A percentile compares a stretch with the other conserved stretches of the same genome.
These are phyloP conservation scores for Pythium angustatum DNA, from an alignment of 352 stramenopile species.

Conservation along the genomic window DNA sequence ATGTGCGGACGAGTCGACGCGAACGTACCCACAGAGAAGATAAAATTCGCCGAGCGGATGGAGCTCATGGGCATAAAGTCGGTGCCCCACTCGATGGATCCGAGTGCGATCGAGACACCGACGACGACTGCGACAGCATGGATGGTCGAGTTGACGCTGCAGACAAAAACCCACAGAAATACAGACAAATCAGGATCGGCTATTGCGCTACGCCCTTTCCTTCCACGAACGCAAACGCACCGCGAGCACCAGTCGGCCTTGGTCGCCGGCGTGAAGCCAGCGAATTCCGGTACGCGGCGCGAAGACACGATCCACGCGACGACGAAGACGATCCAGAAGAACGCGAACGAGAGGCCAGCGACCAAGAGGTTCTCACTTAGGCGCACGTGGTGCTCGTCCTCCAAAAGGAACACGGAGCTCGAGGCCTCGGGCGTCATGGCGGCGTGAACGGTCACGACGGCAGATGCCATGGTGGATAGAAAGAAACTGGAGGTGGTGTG, in stretches of 20 bases:
- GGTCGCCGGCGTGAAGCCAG: constrained; percentile 54
- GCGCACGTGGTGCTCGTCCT: constrained; percentile 57
- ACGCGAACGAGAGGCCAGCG: constrained; percentile 50
- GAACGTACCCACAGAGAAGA: constrained; percentile 77
- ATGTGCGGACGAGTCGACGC: neutral
- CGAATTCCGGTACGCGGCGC: constrained; percentile 61
- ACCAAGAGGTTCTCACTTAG: constrained; percentile 67
- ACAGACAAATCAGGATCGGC: too few relatives aligned
- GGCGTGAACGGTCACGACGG: constrained; percentile 22
- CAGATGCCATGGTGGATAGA: constrained; percentile 11
- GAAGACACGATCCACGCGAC: constrained; percentile 60
- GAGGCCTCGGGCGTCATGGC: neutral
- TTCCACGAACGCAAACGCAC: constrained; percentile 30
- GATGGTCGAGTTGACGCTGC: constrained; percentile 80
- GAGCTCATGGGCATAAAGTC: constrained; percentile 75
- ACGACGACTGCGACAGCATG: constrained; percentile 66
- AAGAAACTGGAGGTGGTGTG: too few relatives aligned
- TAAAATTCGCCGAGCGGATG: constrained; percentile 71
- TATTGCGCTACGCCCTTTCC: too few relatives aligned
- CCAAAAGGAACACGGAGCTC: constrained; percentile 43
- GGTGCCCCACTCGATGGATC: constrained; percentile 59
- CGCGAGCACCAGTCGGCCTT: constrained; percentile 84
- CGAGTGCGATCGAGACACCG: constrained; percentile 65
- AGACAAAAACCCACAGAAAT: neutral
- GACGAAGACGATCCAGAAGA: constrained; percentile 74